These are phyloP conservation scores for Coleophoma eucalyptorum DNA, from an alignment of 2,329 filamentous ascomycete genomes.

Conservation along the genomic window DNA sequence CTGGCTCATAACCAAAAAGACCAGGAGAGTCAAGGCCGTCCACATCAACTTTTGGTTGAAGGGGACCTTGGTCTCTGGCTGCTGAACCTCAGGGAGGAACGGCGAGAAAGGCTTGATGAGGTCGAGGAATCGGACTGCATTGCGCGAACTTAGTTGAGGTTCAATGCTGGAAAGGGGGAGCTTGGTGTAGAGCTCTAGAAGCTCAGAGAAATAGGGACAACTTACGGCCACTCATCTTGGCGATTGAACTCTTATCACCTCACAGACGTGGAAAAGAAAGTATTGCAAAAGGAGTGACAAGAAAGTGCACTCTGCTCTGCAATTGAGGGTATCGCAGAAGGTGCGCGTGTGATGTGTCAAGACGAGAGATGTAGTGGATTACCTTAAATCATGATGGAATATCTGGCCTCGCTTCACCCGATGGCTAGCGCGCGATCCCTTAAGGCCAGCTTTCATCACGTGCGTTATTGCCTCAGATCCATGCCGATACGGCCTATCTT, in stretches of 20 bases:
- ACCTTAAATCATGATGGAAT: neutral
- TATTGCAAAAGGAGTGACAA: constrained; percentile 24
- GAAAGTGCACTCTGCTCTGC: constrained; percentile 20
- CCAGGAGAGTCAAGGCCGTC: constrained; percentile 89
- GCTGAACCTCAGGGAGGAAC: constrained; percentile 98
- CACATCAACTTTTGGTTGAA: constrained; percentile 99
- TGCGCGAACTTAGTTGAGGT: constrained; percentile 20
- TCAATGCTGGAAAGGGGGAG: constrained; percentile 1
- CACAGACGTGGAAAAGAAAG: constrained; percentile 30
- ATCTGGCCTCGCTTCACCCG: neutral
- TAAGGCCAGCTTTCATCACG: neutral
- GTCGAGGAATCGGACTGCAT: constrained; percentile 93
- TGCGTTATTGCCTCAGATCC: neutral
- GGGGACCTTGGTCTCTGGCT: constrained; percentile 95
- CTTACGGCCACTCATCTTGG: constrained; percentile 39
- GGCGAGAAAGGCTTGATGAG: constrained; percentile 99
- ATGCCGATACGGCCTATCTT: neutral
- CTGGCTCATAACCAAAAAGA: constrained; percentile 99
- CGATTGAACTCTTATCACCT: constrained; percentile 28
- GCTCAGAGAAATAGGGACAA: constrained; percentile 14
- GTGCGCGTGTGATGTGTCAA: constrained; percentile 23
- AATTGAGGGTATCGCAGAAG: constrained; percentile 19
- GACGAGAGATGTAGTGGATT: constrained; percentile 4
- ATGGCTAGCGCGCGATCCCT: neutral
- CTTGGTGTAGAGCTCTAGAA: constrained; percentile 7